Percentiles rank a stretch among this genome's conserved stretches.
phyloP scores from a whole-genome alignment of 2,329 filamentous ascomycete genomes.

The Fusarium clavum region DNA sequence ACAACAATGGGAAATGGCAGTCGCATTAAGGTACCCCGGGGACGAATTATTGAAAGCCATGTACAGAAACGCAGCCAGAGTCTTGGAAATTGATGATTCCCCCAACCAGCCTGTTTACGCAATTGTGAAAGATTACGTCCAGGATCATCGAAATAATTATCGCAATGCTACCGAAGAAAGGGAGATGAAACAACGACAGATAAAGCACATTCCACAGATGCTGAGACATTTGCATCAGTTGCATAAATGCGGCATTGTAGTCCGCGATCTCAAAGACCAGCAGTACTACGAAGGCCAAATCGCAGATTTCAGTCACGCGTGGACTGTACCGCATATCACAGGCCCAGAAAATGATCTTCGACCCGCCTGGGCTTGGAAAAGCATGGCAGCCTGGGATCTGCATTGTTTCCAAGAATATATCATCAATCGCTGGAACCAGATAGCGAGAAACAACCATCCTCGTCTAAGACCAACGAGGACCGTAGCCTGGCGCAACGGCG shows the following conservation, averaged over 20 bases:
- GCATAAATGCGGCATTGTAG: conserved; percentile 17
- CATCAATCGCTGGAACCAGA: accelerated
- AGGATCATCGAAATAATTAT: neutral
- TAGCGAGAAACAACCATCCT: accelerated
- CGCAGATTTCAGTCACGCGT: conserved; percentile 10
- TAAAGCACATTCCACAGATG: conserved; percentile 1
- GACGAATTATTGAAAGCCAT: neutral
- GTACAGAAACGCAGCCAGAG: neutral
- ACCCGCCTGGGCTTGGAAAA: conserved; percentile 4
- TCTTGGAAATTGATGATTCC: neutral
- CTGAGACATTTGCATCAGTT: conserved; percentile 6
- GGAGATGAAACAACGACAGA: neutral
- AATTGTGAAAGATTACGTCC: conserved; percentile 29
- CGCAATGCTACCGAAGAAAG: neutral
- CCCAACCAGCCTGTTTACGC: conserved; percentile 4
- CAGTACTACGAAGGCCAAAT: conserved; percentile 18
- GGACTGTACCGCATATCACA: conserved; percentile 19
- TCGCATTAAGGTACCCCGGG: neutral
- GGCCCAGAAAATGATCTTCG: neutral
- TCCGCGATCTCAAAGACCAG: conserved; percentile 8
- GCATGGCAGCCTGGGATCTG: conserved; percentile 31
- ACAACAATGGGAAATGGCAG: neutral
- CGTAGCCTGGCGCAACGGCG: neutral
- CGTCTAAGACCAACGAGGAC: neutral
- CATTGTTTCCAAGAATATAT: neutral